Evolutionary conservation across 352 stramenopile species (phyloP), one percentile per base, ranked within the genome.

Genomic region (Elongisporangium prolatum): DNA sequence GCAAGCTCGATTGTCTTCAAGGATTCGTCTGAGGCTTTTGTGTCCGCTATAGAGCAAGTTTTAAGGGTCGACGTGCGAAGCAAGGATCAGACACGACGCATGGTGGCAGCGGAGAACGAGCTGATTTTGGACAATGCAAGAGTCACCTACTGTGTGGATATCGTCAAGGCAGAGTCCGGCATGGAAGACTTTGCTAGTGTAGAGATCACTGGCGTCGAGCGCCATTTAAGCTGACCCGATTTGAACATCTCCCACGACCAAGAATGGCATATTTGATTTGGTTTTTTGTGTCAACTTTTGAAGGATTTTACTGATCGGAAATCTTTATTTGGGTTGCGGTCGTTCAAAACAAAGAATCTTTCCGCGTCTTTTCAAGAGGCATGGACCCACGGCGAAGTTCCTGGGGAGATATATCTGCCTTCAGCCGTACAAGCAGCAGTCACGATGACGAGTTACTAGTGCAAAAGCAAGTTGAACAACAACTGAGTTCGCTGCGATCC

Each of bases 41-140:
- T 74, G 5, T 53, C 58, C 25, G 74, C 80, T 9, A 82, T 93
- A 49, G 67, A 89, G 57, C 60, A 93, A 51, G 77, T 93, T 8
- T 57, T 93, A 54, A 70, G 73, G 57, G 80, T 84, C 16, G 83
- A 93, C 28, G 79, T 93, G 20, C 83, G 83, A 24, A 93, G 83
- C 65, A 89, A 88, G 62, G 73, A 88, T 47, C 80, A 88, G 38
- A 93, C 81, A 14, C 70, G 71, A 58, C 70, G 77, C 4, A 84
- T 69, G 65, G 67, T 65, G 21, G 69, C 62, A 14, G 54, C 63
- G 1, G 61, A 68, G 22, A 88, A 74, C 50, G 60, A 71, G 21
- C 65, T 90, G n/a, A 59, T 77, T 14, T 24, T 92, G 8, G 82
- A 92, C 60, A 88, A 88, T 18, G 66, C 71, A 5, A 63, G 65